These are phyloP conservation scores for Nepenthes mirabilis DNA, from an alignment of 148 eudicot species.

Conservation along the genomic window DNA sequence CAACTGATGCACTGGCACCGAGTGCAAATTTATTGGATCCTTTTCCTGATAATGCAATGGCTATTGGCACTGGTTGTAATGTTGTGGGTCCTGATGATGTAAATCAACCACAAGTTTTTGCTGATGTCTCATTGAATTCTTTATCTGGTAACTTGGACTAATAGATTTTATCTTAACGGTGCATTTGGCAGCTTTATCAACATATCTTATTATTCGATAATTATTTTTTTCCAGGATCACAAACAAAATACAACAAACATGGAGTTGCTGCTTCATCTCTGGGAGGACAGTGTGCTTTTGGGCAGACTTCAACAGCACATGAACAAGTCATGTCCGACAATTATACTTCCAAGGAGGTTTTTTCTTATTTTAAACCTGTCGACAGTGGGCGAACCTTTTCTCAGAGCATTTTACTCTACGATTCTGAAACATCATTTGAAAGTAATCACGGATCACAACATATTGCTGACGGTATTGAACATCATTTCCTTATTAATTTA, in stretches of 20 bases:
- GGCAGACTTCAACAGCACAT: slow-evolving; percentile 10
- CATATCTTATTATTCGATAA: slow-evolving; percentile 5
- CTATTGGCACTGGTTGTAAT: slow-evolving; percentile 11
- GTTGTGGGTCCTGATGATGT: slow-evolving; percentile 7
- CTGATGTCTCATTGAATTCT: slow-evolving; percentile 8
- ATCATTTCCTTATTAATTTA: not conserved
- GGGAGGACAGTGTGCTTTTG: slow-evolving; percentile 18
- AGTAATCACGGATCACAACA: slow-evolving; percentile 17
- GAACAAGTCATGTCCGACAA: slow-evolving; percentile 23
- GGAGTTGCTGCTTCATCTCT: not conserved
- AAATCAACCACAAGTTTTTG: slow-evolving; percentile 5
- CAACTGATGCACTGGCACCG: not conserved
- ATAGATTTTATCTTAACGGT: not conserved
- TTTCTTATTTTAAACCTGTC: slow-evolving; percentile 21
- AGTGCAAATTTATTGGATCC: slow-evolving; percentile 2
- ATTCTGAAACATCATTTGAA: slow-evolving; percentile 28
- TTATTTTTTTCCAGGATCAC: slow-evolving; percentile 21
- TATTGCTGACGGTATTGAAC: slow-evolving; percentile 14
- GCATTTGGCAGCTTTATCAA: not conserved
- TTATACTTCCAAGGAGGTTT: slow-evolving; percentile 14
- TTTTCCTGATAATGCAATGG: slow-evolving; percentile 6
- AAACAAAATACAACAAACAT: slow-evolving; percentile 1
- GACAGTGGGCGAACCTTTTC: slow-evolving; percentile 31
- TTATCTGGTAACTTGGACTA: slow-evolving; percentile 11
- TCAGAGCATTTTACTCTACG: slow-evolving; percentile 28